These are phyloP conservation scores for Sporothrix brunneoviolacea DNA, from an alignment of 2,329 filamentous ascomycete species.

Conservation along the genomic window DNA sequence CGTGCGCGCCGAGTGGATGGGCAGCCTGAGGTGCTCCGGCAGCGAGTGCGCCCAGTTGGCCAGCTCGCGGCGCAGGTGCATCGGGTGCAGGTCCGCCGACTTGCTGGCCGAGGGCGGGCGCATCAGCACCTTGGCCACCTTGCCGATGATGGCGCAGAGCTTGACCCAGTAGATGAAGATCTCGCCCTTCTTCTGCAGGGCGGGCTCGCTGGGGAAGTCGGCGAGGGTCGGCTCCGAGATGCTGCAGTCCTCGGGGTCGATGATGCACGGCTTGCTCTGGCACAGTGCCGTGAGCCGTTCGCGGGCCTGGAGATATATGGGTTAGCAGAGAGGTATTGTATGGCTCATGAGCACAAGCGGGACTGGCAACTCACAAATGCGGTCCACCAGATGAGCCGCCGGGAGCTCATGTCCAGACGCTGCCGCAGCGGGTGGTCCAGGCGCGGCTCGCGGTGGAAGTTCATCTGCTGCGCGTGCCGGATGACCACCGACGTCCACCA, in stretches of 20 bases:
- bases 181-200: constrained; percentile 1
- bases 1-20: not conserved
- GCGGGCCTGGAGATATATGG: too few relatives aligned
- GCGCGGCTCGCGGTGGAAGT: constrained; percentile 6
- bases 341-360: too few relatives aligned
- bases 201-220: not conserved
- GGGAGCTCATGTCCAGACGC: not conserved
- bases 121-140: not conserved
- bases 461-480: constrained; percentile 9
- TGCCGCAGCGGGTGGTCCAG: not conserved
- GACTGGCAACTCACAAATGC: too few relatives aligned
- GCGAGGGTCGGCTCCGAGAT: constrained; percentile 2
- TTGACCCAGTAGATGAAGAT: constrained; percentile 11
- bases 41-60: not conserved
- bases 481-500: constrained; percentile 9
- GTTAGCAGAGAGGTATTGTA: too few relatives aligned
- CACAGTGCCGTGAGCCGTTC: constrained; percentile 1
- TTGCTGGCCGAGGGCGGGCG: not conserved
- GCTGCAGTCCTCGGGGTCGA: constrained; percentile 7
- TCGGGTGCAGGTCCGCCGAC: not conserved
- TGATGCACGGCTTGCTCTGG: constrained; percentile 7
- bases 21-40: not conserved
- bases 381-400: constrained; percentile 7
- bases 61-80: constrained; percentile 2
- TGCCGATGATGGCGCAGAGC: constrained; percentile 6